Conservation (phyloP, 352 stramenopile species). For the Globisporangium cederbergense region DNA sequence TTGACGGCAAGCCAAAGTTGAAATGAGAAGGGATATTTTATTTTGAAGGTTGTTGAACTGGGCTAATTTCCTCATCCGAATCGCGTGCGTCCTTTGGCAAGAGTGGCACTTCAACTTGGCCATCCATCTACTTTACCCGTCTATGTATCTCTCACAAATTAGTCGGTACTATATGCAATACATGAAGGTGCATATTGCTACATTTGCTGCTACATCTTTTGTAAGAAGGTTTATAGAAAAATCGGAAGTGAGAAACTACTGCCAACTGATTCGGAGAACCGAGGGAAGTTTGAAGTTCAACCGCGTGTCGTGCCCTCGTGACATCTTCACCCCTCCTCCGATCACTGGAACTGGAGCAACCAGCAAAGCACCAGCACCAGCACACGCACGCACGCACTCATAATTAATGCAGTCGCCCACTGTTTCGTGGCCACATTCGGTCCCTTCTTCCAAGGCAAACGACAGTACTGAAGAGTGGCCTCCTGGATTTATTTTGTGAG, state of each 20-base stretch:
- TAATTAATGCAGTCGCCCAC: too few relatives aligned
- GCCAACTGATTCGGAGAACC: neutral
- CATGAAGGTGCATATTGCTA: neutral
- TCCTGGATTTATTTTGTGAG: conserved; percentile 8
- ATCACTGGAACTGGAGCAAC: conserved; percentile 1
- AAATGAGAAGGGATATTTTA: neutral
- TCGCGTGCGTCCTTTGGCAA: neutral
- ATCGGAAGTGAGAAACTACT: neutral
- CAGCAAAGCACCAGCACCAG: too few relatives aligned
- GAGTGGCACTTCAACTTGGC: conserved; percentile 2
- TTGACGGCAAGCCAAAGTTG: neutral
- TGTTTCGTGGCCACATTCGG: neutral
- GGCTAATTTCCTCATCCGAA: neutral
- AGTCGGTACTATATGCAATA: neutral
- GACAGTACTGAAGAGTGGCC: neutral
- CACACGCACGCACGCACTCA: too few relatives aligned
- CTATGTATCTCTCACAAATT: too few relatives aligned
- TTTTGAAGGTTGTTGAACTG: neutral
- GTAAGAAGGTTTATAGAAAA: neutral
- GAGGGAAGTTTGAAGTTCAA: conserved; percentile 13
- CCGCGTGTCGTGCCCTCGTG: neutral
- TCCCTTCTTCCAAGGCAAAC: neutral
- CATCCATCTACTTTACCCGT: neutral
- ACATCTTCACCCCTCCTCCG: neutral
- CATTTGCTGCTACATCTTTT: neutral